Evolutionary conservation across 768 basidiomycete species (phyloP), one percentile per base, ranked within the genome.

Genomic region (Termitomyces sp.): DNA sequence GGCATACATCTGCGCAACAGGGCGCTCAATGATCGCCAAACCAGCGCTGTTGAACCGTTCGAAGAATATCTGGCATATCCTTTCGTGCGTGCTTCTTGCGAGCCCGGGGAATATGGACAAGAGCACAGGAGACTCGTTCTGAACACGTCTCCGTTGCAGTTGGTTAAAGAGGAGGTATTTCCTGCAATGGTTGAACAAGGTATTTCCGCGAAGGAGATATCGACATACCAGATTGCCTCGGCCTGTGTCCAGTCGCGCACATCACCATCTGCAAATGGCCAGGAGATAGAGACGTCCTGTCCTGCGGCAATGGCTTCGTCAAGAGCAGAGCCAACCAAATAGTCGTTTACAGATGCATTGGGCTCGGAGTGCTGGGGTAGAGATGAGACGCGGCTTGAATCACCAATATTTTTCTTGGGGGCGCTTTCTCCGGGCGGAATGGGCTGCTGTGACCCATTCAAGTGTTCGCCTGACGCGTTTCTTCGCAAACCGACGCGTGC

Each of bases 11-110:
- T 94, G 91, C 9, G 91, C 84, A 73, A 94, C 83, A 22, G 94
- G 89, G 0, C 93, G 90, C 59, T 95, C 90, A 54, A 94, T 78
- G 65, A 95, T 80, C 58, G 84, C 83, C 65, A 96, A 85, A 16
- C 87, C 91, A 9, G 95, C 89, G 32, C 90, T 89, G 69, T 95
- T 94, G 83, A 96, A 92, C 28, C 91, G 89, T 70, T 96, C 94
- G 67, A 97, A 97, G 75, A 96, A 92, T 42, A 92, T 81, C 68
- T 90, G 92, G 67, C 88, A 90, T 67, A 90, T 82, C 48, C 81
- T 81, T 70, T 95, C 91, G 71, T 89, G 84, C 9, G 84, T 80
- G 40, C 78, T 76, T 56, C 90, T 83, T 28, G 91, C 83, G 22
- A 92, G 82, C 35, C 85, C 84, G 0, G 88, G 74, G 5, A 81